Base-by-base conservation (phyloP, 768 basidiomycete genomes). In the Lactarius quietus region DNA sequence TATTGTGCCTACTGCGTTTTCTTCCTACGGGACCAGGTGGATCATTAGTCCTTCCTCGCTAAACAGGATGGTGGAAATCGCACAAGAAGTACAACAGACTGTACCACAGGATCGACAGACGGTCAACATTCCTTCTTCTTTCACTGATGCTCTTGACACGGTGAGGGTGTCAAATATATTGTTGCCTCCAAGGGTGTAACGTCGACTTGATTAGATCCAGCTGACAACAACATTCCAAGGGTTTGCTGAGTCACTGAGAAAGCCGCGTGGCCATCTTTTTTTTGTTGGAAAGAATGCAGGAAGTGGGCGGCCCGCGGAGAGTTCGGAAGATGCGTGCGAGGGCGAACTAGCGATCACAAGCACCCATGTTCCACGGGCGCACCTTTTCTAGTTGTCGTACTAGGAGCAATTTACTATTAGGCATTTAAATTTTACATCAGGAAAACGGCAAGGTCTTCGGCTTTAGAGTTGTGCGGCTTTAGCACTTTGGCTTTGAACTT, bases 181-280 rank as follows among this genome's bases (percentile, higher is more conserved):
- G 17, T 28, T 2, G n/a, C 9, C 15, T 15, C 35, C 9, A n/a
- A 3, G 12, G 29, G 17, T 53, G 2, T 52, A 7, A 41, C 53
- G 35, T 38, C 10, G 43, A 12, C 43, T 26, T 65, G 28, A 45
- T 2, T 64, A 86, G 84, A 76, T 86, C 18, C 78, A 77, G 64
- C 77, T 86, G 8, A 81, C 84, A 1, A 76, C 84, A 67, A 82
- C 85, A 1, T 86, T 86, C 77, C 72, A 85, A 29, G 81, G 81
- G 33, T 79, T 86, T 61, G 84, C 84, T 0, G 82, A 84, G 60
- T 84, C 85, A 2, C 70, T 86, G 72, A 76, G 77, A 66, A 86
- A 83, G 67, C 81, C 84, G 3, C 74, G 84, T 68, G 85, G 81
- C 0, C 76, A 79, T 15, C 70, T 86, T 57, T 70, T 84, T 51